Evolutionary conservation across 2,329 filamentous ascomycete species (phyloP), one percentile per base, ranked within the genome.

Genomic region (Colletotrichum musicola): DNA sequence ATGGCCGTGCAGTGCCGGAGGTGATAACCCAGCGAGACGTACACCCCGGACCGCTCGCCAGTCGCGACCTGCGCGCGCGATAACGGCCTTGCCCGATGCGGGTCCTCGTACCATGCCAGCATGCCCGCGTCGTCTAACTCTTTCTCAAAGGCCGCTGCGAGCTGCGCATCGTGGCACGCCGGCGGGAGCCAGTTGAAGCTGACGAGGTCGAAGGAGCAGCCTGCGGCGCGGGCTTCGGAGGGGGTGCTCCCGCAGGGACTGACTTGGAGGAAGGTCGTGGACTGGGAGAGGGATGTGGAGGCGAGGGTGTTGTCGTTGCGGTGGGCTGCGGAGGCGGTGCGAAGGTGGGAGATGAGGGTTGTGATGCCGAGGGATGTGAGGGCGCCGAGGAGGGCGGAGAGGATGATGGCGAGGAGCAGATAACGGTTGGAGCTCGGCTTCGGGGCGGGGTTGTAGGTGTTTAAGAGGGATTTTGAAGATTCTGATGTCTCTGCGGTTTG

Each of bases 131-230:
- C 40, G 16, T 16, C 20, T 4, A 69, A 55, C 4, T 69, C 66
- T 13, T 20, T 20, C 35, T 69, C 62, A 27, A 69, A 69, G 25
- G 20, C 9, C 9, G 27, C 3, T 0, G 62, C 66, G 61, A 69
- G 66, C n/a, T 42, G 40, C 7, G n/a, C 62, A 20, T 69, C 62
- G 55, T 66, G 62, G 62, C 66, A 69, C 14, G 42, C 14, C 2
- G 62, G 62, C 4, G 66, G 66, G n/a, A 69, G 66, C 66, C 66
- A 66, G 66, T 66, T 69, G 55, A 61, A 69, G 62, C 47, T 55
- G 40, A 61, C 44, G 10, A 69, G 62, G 42, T 69, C 62, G 50
- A 69, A 69, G 49, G 49, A 9, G 42, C 66, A 69, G 27, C 66
- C 66, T n/a, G 62, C 47, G 4, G 55, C 30, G 62, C 66, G 66